Conservation (phyloP, 768 basidiomycete species). For the Lactifluus pinguis region DNA sequence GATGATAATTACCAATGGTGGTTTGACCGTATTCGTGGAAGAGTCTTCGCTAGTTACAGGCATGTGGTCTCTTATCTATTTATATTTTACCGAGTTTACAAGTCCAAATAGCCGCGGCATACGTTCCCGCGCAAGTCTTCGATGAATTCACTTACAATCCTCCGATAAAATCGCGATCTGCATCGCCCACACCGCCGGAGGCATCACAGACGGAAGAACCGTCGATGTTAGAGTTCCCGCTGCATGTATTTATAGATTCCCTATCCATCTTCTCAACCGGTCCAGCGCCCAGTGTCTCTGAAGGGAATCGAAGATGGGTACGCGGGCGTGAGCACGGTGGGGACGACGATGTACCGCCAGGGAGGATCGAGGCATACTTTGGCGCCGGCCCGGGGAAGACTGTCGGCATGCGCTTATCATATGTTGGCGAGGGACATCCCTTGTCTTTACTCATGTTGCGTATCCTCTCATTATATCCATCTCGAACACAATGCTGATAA, state of each 20-base stretch:
- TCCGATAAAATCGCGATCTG: slow-evolving; percentile 24
- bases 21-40: slow-evolving; percentile 74
- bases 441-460: slow-evolving; percentile 70
- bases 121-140: slow-evolving; percentile 69
- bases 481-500: neutral
- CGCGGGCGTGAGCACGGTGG: slow-evolving; percentile 37
- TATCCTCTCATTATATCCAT: neutral
- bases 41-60: slow-evolving; percentile 77
- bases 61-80: slow-evolving; percentile 27
- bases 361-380: slow-evolving; percentile 52
- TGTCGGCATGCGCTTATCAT: slow-evolving; percentile 82
- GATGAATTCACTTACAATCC: slow-evolving; percentile 65
- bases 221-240: slow-evolving; percentile 69
- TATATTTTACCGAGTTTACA: neutral
- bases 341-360: slow-evolving; percentile 32
- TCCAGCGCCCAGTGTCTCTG: slow-evolving; percentile 25
- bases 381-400: slow-evolving; percentile 42
- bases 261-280: slow-evolving; percentile 89
- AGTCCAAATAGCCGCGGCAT: slow-evolving; percentile 61
- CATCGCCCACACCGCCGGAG: slow-evolving; percentile 17
- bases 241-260: slow-evolving; percentile 80
- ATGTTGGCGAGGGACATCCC: slow-evolving; percentile 69
- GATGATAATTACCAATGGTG: slow-evolving; percentile 57
- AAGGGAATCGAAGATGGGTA: slow-evolving; percentile 40
- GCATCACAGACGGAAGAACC: slow-evolving; percentile 23